These are phyloP conservation scores for Meyerozyma smithsonii DNA, from an alignment of 1,139 yeast genomes.

Conservation along the genomic window DNA sequence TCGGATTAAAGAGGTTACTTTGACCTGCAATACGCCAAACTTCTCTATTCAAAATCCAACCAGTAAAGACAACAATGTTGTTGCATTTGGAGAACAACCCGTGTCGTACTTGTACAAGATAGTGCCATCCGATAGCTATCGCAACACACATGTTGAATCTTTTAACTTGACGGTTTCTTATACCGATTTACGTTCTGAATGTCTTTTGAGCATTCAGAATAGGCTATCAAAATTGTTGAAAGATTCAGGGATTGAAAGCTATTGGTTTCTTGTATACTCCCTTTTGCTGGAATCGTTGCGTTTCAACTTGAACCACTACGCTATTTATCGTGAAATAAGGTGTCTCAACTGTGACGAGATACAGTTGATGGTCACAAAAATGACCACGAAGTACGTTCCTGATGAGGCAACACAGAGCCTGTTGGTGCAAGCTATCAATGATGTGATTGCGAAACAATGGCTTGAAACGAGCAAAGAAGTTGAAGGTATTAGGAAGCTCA, in stretches of 20 bases:
- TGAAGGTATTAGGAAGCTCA: conserved; percentile 16
- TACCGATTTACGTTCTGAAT: conserved; percentile 43
- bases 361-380: conserved; percentile 10
- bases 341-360: conserved; percentile 18
- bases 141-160: conserved; percentile 25
- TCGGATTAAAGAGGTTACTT: conserved; percentile 41
- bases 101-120: conserved; percentile 57
- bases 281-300: conserved; percentile 20
- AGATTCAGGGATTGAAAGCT: conserved; percentile 11
- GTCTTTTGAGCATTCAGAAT: conserved; percentile 15
- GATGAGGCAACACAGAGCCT: conserved; percentile 8
- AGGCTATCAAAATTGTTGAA: conserved; percentile 6
- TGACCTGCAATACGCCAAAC: conserved; percentile 32
- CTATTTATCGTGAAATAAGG: conserved; percentile 24
- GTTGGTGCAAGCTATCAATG: conserved; percentile 13
- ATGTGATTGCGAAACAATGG: conserved; percentile 7
- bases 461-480: neutral
- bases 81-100: conserved; percentile 69
- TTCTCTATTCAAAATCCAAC: conserved; percentile 32
- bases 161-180: conserved; percentile 43
- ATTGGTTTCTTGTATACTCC: conserved; percentile 24
- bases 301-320: conserved; percentile 37
- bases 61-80: conserved; percentile 20
- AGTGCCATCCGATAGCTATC: conserved; percentile 17
- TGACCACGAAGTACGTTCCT: conserved; percentile 13